Evolutionary conservation across 1,284 basidiomycete species (phyloP), one percentile per base, ranked within the genome.

Genomic region (Polyporus tsugae): DNA sequence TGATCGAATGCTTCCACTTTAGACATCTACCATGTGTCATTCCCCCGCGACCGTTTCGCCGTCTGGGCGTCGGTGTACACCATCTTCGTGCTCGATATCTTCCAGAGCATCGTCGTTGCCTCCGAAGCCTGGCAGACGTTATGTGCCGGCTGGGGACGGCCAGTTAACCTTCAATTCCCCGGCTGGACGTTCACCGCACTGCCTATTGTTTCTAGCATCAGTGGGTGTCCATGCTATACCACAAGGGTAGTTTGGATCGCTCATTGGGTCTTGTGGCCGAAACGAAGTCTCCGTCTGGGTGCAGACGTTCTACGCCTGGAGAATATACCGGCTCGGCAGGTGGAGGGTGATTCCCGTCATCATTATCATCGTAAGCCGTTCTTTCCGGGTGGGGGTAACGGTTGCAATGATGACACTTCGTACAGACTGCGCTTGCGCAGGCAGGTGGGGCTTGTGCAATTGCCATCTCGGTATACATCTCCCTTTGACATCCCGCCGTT

Each of bases 1-100:
- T 55, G 33, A 55, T 29, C 17, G 19, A 35, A n/a, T 35, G 3
- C 15, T 35, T 55, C 33, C 22, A 11, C 33, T 17, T 6, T 19
- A 66, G 65, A 66, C 52, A 66, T 66, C 33, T 66, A 62, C 33
- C 60, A 66, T 41, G 65, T 66, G n/a, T 61, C 65, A n/a, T 66
- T 62, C 59, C 60, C 60, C 22, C 59, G 60, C 42, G 65, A 66
- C 11, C 65, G 65, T 6, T 41, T 22, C 19, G 60, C 60, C 10
- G 33, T 66, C 52, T 25, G 49, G 49, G 38, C 29, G 7, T 66
- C 65, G 1, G 65, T 66, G 29, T 66, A 66, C 29, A 57, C 60
- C 39, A 66, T 66, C 36, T 66, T 62, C 29, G 49, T 39, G 29
- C 52, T 66, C n/a, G 65, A 66, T 19, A 57, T 66, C 49, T 61